These are phyloP conservation scores for Vaccinium macrocarpon DNA, from an alignment of 148 eudicot genomes.

Conservation along the genomic window DNA sequence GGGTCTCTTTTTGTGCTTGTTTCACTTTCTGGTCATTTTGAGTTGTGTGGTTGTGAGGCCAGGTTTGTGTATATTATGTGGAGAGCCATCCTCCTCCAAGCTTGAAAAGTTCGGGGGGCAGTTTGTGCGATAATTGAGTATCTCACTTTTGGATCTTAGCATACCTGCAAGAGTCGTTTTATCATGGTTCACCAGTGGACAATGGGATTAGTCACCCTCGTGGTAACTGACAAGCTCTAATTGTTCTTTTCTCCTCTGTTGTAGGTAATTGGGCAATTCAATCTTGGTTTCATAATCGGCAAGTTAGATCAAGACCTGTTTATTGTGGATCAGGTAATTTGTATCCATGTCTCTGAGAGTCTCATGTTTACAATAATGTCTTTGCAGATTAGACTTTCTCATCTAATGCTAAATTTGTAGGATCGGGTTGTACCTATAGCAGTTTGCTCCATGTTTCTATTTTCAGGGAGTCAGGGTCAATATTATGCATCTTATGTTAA, in stretches of 20 bases:
- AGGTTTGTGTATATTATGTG: not conserved
- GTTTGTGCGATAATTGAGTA: not conserved
- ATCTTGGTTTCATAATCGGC: conserved; percentile 91
- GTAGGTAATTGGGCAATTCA: conserved; percentile 93
- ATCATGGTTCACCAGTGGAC: not conserved
- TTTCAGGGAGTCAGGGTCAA: not conserved
- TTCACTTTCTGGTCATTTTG: not conserved
- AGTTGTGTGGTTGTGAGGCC: not conserved
- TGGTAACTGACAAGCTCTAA: not conserved
- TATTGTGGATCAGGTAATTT: conserved; percentile 89
- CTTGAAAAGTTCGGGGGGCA: not conserved
- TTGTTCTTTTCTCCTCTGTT: not conserved
- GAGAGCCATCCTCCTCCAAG: conserved; percentile 8
- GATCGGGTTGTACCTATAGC: not conserved
- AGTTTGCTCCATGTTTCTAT: not conserved
- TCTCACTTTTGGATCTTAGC: not conserved
- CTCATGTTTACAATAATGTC: conserved; percentile 4
- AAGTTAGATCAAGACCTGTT: conserved; percentile 84
- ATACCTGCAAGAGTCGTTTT: conserved; percentile 1
- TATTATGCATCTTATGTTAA: not conserved
- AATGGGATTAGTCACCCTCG: not conserved
- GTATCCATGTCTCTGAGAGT: not conserved
- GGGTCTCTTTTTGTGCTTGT: not conserved
- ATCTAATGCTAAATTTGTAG: not conserved
- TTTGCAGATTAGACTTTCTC: not conserved